Evolutionary conservation across 305 asterid genomes (phyloP), one percentile per base, ranked within the genome.

Genomic region (Fraxinus nigra): DNA sequence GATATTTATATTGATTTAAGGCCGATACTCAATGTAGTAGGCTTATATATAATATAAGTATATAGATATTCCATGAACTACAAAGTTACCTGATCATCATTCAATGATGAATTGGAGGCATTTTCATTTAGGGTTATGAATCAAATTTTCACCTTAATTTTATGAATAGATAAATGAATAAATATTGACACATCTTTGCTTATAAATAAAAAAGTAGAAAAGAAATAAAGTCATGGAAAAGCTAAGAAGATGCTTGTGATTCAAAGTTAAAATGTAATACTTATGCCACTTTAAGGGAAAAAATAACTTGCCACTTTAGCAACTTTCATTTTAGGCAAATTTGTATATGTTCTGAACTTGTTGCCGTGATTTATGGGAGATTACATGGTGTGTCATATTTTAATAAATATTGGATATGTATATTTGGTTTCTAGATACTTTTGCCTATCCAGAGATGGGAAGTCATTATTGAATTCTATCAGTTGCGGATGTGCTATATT

Each of bases 341-440:
- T 70, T 70, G 22, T 70, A 1, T 30, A 13, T 69, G 5, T 32
- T 26, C 40, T 13, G 40, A 11, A 69, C 40, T 70, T 70, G 43
- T 65, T 65, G 8, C 37, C 9, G 5, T 28, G 18, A 65, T 9
- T 24, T 65, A 28, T 4, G 73, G 73, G 73, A 26, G 18, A 4
- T 26, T 26, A 18, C 16, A 3, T 11, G 18, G n/a, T 13, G 37
- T 79, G 65, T 72, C 75, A 40, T 75, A 43, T 61, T 79, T 59
- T 59, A 59, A 59, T 20, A 59, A 59, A 20, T 59, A 2, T 59
- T 20, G 30, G 84, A 75, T 65, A 43, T 67, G 16, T 75, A 69
- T 22, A 32, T 79, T 40, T 78, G 82, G 77, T 86, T 81, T 77
- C 79, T n/a, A 78, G 28, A 40, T 63, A 73, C 16, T 51, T 51